Evolutionary conservation across 2,329 filamentous ascomycete species (phyloP).

Genomic region (Sporothrix variecibatus): DNA sequence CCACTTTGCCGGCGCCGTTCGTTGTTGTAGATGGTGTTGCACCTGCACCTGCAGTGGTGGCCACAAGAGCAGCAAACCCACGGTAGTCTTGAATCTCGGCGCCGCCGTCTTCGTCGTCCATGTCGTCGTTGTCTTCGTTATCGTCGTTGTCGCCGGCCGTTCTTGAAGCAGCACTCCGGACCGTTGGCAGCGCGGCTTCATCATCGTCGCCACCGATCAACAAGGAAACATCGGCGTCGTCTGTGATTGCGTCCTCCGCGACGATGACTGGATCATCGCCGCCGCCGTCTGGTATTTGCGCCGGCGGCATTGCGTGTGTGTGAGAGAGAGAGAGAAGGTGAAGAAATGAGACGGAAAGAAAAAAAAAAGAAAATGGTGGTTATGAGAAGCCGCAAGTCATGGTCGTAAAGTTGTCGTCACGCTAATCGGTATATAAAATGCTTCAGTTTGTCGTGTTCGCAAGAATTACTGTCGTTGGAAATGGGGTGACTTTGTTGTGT

Average conservation of each 20-base stretch:
- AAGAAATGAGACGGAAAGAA: neutral
- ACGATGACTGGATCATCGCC: neutral
- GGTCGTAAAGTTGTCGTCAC: neutral
- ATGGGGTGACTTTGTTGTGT: neutral
- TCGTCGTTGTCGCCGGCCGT: slow-evolving; percentile 31
- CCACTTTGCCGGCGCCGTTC: neutral
- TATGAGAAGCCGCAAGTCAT: neutral
- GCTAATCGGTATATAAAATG: neutral
- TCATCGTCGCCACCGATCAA: slow-evolving; percentile 26
- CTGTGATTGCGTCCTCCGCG: neutral
- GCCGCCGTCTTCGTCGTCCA: slow-evolving; percentile 33
- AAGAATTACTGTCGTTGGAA: neutral
- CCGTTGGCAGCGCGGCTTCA: neutral
- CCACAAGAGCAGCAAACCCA: slow-evolving; percentile 57
- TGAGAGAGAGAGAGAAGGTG: too few species aligned
- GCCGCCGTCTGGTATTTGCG: neutral
- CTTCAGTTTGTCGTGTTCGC: neutral
- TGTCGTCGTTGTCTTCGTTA: slow-evolving; percentile 15
- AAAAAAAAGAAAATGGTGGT: neutral
- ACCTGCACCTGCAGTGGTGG: neutral
- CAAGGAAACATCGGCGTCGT: neutral
- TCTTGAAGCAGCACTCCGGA: neutral
- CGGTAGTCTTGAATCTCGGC: slow-evolving; percentile 80
- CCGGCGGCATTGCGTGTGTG: neutral
- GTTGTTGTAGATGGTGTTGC: neutral